phyloP scores from a whole-genome alignment of 139 green algal species.

The Microglena sp. region DNA sequence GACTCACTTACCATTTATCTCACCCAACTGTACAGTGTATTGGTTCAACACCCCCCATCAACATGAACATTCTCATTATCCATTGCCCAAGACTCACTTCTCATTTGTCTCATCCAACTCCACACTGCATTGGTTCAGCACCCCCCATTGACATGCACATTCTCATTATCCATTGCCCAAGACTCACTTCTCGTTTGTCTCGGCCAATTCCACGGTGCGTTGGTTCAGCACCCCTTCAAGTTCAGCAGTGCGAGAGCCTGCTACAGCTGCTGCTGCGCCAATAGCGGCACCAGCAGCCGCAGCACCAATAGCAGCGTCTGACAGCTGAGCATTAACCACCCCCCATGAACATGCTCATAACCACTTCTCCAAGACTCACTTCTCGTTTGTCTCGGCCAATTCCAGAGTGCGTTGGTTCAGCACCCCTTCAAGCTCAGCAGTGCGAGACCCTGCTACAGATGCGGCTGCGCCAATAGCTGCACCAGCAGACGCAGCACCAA shows the following conservation, averaged over 20 bases:
- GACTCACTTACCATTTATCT: background rate
- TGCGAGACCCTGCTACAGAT: conserved; percentile 10
- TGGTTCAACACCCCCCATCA: too few species aligned
- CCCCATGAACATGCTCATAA: too few species aligned
- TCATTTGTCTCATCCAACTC: background rate
- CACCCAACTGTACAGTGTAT: too few species aligned
- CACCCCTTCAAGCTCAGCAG: conserved; percentile 31
- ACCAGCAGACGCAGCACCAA: too few species aligned
- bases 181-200: conserved; percentile 13
- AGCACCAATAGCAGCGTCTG: too few species aligned
- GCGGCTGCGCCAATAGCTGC: background rate
- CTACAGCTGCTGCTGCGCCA: conserved; percentile 2
- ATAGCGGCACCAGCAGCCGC: background rate
- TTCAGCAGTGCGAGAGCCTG: conserved; percentile 21
- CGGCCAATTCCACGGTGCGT: conserved; percentile 33
- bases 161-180: too few species aligned
- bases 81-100: background rate
- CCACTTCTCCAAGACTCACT: too few species aligned
- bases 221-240: conserved; percentile 31
- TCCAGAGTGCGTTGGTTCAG: conserved; percentile 33
- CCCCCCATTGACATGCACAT: too few species aligned
- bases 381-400: conserved; percentile 24
- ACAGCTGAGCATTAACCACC: too few species aligned
- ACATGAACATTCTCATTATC: background rate
- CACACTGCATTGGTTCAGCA: background rate